phyloP scores from a whole-genome alignment of 495 filamentous ascomycete species.

The Penicillium simplicissimum region DNA sequence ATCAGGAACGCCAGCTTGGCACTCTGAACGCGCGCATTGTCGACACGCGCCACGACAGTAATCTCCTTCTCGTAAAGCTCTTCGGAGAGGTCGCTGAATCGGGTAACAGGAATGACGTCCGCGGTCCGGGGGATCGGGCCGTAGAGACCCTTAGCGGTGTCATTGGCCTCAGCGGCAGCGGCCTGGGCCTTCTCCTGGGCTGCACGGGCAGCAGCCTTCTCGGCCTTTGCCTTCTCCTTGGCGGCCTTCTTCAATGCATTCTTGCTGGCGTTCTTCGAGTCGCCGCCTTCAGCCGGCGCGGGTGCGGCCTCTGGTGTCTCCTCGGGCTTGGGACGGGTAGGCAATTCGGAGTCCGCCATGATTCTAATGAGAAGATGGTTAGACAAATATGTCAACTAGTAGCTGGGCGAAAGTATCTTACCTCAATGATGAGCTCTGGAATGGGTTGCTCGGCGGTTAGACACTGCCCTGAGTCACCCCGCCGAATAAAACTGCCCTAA shows the following conservation, averaged over 20 bases:
- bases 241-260: slow-evolving; percentile 66
- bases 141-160: slow-evolving; percentile 72
- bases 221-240: slow-evolving; percentile 68
- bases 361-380: slow-evolving; percentile 21
- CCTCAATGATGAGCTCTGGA: slow-evolving; percentile 25
- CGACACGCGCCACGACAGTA: slow-evolving; percentile 77
- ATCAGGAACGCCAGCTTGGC: slow-evolving; percentile 92
- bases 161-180: slow-evolving; percentile 57
- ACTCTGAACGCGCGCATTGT: slow-evolving; percentile 84
- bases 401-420: slow-evolving; percentile 5
- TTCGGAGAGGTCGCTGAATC: slow-evolving; percentile 51
- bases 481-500: slow-evolving; percentile 41
- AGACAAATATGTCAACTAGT: not conserved
- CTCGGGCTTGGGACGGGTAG: slow-evolving; percentile 51
- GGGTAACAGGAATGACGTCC: slow-evolving; percentile 36
- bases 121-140: slow-evolving; percentile 50
- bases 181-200: slow-evolving; percentile 54
- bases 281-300: slow-evolving; percentile 41
- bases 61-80: slow-evolving; percentile 72
- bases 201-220: slow-evolving; percentile 57
- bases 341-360: slow-evolving; percentile 52
- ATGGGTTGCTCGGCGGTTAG: slow-evolving; percentile 16
- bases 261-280: slow-evolving; percentile 55
- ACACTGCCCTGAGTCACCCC: slow-evolving; percentile 37
- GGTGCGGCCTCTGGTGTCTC: slow-evolving; percentile 37